Percentiles rank a stretch among this genome's conserved stretches.
Evolutionary conservation across 2,329 filamentous ascomycete species (phyloP).

Genomic region (Stagonosporopsis cucurbitacearum): DNA sequence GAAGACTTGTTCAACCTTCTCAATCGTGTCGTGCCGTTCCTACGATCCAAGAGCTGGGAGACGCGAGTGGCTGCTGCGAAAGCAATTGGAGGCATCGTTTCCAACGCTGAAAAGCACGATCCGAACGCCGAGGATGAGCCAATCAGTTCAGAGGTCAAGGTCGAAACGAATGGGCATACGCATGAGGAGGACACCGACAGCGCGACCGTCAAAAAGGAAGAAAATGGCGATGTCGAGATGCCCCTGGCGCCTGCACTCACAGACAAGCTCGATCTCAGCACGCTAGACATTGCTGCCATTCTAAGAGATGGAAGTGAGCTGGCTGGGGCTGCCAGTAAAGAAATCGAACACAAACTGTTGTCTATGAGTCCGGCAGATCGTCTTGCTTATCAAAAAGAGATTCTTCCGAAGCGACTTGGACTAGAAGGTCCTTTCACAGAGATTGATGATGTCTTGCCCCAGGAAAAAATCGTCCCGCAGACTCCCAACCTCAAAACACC

Average conservation of each 20-base stretch:
- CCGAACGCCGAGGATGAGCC: constrained; percentile 78
- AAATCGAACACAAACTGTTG: constrained; percentile 84
- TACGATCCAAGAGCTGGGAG: constrained; percentile 96
- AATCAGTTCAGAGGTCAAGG: constrained; percentile 61
- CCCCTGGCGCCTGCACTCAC: constrained; percentile 58
- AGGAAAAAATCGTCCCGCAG: constrained; percentile 60
- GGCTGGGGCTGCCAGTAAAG: constrained; percentile 78
- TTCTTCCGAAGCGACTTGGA: constrained; percentile 79
- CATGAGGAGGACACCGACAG: constrained; percentile 64
- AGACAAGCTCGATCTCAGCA: constrained; percentile 69
- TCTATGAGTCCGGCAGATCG: constrained; percentile 81
- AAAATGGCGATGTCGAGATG: constrained; percentile 57
- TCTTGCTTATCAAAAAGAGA: constrained; percentile 88
- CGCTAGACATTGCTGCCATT: constrained; percentile 78
- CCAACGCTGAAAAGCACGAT: constrained; percentile 85
- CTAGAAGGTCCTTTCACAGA: constrained; percentile 84
- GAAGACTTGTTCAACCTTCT: constrained; percentile 97
- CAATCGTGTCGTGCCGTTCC: constrained; percentile 91
- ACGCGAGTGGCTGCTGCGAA: constrained; percentile 92
- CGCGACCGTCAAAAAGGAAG: constrained; percentile 53
- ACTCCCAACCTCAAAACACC: constrained; percentile 48
- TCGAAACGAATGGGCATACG: constrained; percentile 52
- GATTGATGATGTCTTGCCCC: constrained; percentile 79
- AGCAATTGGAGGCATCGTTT: constrained; percentile 91
- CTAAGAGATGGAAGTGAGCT: constrained; percentile 84